Percentiles rank a stretch among this genome's conserved stretches.
Evolutionary conservation across 1,284 basidiomycete species (phyloP).

Genomic region (Leucoagaricus sp.): DNA sequence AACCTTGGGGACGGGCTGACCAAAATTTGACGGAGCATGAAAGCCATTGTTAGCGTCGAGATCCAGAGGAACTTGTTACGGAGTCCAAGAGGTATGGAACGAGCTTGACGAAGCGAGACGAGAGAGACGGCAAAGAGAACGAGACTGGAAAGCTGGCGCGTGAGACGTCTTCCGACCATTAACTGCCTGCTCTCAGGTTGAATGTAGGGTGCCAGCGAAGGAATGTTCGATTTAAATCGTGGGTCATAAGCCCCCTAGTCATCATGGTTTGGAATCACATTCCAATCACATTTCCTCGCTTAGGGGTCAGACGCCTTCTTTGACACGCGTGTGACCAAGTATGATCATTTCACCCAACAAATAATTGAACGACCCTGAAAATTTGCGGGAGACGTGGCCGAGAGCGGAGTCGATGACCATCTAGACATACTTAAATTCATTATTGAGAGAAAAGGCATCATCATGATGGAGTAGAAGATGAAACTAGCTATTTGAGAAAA

Average conservation of each 20-base stretch:
- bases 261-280: slow-evolving; percentile 2
- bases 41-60: slow-evolving; percentile 20
- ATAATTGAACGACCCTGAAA: not conserved
- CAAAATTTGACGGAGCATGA: slow-evolving; percentile 22
- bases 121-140: slow-evolving; percentile 17
- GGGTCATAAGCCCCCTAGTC: not conserved
- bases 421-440: not conserved
- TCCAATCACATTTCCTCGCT: not conserved
- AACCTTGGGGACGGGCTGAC: slow-evolving; percentile 18
- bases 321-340: not conserved
- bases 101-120: slow-evolving; percentile 13
- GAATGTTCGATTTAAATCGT: not conserved
- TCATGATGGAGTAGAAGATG: not conserved
- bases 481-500: too few species aligned
- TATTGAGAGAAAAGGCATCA: too few species aligned
- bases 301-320: not conserved
- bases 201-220: not conserved
- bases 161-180: slow-evolving; percentile 4
- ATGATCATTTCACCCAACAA: not conserved
- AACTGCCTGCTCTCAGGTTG: not conserved
- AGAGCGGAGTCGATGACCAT: not conserved
- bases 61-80: slow-evolving; percentile 18
- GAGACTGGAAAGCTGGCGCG: slow-evolving; percentile 14
- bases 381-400: not conserved
- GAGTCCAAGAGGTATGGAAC: slow-evolving; percentile 12